phyloP scores from a whole-genome alignment of 2,329 filamentous ascomycete species.

The Xylariales sp. region DNA sequence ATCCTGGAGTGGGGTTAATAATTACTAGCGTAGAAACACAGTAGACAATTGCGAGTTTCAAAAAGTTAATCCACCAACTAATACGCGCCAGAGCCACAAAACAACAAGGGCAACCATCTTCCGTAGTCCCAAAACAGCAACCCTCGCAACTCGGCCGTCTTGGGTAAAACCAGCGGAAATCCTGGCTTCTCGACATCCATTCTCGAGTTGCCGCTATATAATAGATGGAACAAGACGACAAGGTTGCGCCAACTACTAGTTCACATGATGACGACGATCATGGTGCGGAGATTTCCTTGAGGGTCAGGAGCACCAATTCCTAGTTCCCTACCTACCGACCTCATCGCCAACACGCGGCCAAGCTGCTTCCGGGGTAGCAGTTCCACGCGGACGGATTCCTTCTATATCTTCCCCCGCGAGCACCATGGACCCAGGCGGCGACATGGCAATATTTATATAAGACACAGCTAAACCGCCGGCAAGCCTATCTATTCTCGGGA shows the following conservation, averaged over 20 bases:
- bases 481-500: background rate
- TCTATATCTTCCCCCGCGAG: background rate
- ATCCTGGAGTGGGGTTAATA: background rate
- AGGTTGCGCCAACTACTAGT: background rate
- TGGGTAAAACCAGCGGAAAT: background rate
- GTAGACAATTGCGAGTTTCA: background rate
- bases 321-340: background rate
- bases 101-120: constrained; percentile 25
- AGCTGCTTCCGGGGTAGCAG: constrained; percentile 20
- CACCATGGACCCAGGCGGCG: background rate
- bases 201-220: constrained; percentile 4
- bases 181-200: background rate
- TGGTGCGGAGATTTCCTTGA: background rate
- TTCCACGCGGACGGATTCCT: background rate
- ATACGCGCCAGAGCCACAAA: constrained; percentile 17
- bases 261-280: constrained; percentile 6
- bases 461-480: background rate
- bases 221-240: constrained; percentile 31
- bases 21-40: background rate
- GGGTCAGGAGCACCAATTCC: background rate
- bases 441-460: constrained; percentile 8
- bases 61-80: constrained; percentile 40
- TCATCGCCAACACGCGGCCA: constrained; percentile 12
- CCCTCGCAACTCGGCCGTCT: background rate
- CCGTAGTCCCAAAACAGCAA: constrained; percentile 32